Conservation (phyloP, 2,329 filamentous ascomycete genomes). For the Neonectria neomacrospora region DNA sequence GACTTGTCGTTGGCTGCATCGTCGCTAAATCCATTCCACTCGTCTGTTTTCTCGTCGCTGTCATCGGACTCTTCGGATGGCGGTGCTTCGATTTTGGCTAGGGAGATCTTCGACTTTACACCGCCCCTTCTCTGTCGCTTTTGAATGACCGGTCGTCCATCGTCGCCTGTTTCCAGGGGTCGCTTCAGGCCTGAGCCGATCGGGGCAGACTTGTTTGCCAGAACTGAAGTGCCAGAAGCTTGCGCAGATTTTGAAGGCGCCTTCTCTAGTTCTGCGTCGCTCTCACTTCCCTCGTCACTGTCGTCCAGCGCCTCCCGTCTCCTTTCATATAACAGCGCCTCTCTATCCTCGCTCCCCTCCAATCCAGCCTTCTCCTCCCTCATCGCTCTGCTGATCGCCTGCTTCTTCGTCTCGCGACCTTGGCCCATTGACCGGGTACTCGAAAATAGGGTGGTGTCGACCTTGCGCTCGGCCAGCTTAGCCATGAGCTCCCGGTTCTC, state of each 20-base stretch:
- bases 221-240: constrained; percentile 14
- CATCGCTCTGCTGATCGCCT: constrained; percentile 72
- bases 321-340: constrained; percentile 64
- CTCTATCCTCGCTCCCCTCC: constrained; percentile 61
- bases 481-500: constrained; percentile 87
- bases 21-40: constrained; percentile 72
- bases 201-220: constrained; percentile 18
- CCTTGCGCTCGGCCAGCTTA: constrained; percentile 80
- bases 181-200: constrained; percentile 87
- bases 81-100: constrained; percentile 52
- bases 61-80: constrained; percentile 51
- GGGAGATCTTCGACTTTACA: constrained; percentile 65
- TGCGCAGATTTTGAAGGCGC: constrained; percentile 3
- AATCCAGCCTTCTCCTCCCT: constrained; percentile 74
- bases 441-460: constrained; percentile 83
- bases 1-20: constrained; percentile 50
- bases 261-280: constrained; percentile 13
- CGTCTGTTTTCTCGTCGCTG: constrained; percentile 53
- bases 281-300: constrained; percentile 35
- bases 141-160: constrained; percentile 83
- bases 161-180: constrained; percentile 81
- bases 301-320: constrained; percentile 45
- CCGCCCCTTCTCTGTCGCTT: constrained; percentile 81
- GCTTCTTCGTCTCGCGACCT: constrained; percentile 75
- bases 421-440: constrained; percentile 83